Conservation (phyloP, 768 basidiomycete genomes). For the Kwoniella heveanensis region DNA sequence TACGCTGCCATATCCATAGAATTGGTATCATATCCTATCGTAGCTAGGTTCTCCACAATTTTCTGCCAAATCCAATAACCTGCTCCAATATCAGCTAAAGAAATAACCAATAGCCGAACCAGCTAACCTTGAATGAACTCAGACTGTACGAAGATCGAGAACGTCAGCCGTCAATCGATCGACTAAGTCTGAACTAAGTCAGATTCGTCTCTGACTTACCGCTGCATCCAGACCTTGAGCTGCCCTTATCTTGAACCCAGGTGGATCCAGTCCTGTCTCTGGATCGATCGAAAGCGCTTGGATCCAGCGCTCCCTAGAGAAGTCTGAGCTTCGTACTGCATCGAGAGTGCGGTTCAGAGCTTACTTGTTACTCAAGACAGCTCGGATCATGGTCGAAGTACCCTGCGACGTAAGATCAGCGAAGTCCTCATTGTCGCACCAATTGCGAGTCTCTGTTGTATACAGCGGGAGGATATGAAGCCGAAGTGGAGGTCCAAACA, state of each 20-base stretch:
- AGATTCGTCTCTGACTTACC: conserved; percentile 58
- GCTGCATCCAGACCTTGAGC: conserved; percentile 91
- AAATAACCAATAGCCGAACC: too few species aligned
- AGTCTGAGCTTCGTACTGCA: background rate
- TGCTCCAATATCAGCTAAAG: conserved; percentile 42
- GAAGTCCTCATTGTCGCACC: too few species aligned
- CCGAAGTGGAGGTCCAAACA: too few species aligned
- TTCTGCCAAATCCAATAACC: conserved; percentile 92
- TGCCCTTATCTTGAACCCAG: conserved; percentile 80
- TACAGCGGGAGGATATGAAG: too few species aligned
- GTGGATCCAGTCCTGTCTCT: conserved; percentile 84
- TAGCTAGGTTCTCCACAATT: conserved; percentile 88
- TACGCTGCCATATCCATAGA: conserved; percentile 61
- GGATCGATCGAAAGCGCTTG: conserved; percentile 86
- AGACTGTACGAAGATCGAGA: conserved; percentile 24
- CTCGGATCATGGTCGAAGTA: conserved; percentile 56
- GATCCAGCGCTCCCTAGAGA: conserved; percentile 71
- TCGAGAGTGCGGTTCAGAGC: conserved; percentile 4
- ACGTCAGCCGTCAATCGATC: conserved; percentile 8
- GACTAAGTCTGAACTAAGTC: background rate
- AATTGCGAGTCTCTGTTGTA: too few species aligned
- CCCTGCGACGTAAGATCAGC: conserved; percentile 32
- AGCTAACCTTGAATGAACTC: conserved; percentile 50
- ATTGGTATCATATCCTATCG: conserved; percentile 78
- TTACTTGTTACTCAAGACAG: conserved; percentile 70